These are phyloP conservation scores for Candida sanyiensis DNA, from an alignment of 805 yeast species.

Conservation along the genomic window DNA sequence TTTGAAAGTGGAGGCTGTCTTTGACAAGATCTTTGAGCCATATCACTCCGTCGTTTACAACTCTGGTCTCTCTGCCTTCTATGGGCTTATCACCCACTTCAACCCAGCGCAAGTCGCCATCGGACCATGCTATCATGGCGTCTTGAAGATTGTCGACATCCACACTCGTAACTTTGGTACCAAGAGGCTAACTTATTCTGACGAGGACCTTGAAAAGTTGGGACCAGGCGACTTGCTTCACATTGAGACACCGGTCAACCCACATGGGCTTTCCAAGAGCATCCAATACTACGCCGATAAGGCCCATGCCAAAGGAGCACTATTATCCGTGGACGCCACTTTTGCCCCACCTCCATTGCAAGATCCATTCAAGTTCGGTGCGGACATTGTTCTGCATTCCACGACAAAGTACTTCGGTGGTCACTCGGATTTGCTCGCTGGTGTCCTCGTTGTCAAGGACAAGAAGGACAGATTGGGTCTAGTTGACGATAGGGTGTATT, in stretches of 20 bases:
- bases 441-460: constrained; percentile 66
- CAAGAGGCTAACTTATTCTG: constrained; percentile 39
- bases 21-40: constrained; percentile 48
- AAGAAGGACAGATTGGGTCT: constrained; percentile 39
- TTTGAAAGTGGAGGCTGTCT: constrained; percentile 57
- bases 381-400: constrained; percentile 86
- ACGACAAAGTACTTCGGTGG: constrained; percentile 94
- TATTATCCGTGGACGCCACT: constrained; percentile 72
- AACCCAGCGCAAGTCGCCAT: constrained; percentile 73
- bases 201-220: constrained; percentile 42
- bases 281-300: constrained; percentile 55
- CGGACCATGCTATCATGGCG: constrained; percentile 83
- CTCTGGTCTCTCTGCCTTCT: constrained; percentile 78
- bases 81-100: constrained; percentile 61
- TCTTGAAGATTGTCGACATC: constrained; percentile 62
- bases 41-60: constrained; percentile 66
- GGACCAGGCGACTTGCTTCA: constrained; percentile 71
- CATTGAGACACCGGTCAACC: constrained; percentile 85
- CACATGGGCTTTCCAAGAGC: constrained; percentile 64
- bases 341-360: constrained; percentile 92
- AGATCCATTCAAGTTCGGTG: constrained; percentile 77
- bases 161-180: constrained; percentile 56
- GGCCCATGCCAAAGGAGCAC: constrained; percentile 77
- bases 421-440: constrained; percentile 88
- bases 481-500: constrained; percentile 53